Percentiles rank a stretch among this genome's conserved stretches.
Conservation (phyloP, 1,284 basidiomycete genomes). For the Phylloporus gajari region DNA sequence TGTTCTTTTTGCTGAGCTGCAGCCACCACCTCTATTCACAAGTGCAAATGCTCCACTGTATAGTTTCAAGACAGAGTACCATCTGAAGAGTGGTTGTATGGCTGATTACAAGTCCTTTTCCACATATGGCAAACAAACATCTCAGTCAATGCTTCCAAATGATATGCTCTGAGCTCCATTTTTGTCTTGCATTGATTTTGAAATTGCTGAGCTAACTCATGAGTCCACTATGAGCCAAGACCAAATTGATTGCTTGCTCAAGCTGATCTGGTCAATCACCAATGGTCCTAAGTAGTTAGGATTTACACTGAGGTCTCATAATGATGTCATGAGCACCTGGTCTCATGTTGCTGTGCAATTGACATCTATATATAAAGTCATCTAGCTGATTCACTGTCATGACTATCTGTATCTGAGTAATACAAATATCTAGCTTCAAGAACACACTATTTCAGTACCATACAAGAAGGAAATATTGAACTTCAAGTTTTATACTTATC, state of each 20-base stretch:
- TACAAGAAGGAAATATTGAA: not conserved
- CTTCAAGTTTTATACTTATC: not conserved
- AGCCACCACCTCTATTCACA: too few relatives aligned
- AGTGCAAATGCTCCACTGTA: not conserved
- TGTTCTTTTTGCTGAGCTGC: too few relatives aligned
- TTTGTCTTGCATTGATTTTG: not conserved
- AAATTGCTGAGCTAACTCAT: not conserved
- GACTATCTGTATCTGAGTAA: too few relatives aligned
- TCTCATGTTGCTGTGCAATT: not conserved
- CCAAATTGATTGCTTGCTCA: not conserved
- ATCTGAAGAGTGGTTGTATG: not conserved
- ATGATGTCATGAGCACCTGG: not conserved
- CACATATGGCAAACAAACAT: not conserved
- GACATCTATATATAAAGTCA: too few relatives aligned
- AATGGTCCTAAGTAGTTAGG: not conserved
- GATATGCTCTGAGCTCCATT: not conserved
- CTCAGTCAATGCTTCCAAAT: not conserved
- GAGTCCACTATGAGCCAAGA: not conserved
- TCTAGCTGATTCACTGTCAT: too few relatives aligned
- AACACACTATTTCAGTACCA: not conserved
- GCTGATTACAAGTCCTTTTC: not conserved
- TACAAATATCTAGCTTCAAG: not conserved
- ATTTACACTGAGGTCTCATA: not conserved
- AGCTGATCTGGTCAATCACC: not conserved
- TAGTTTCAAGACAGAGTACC: not conserved